Conservation (phyloP, 2,329 filamentous ascomycete species). For the Fusarium devonianum region DNA sequence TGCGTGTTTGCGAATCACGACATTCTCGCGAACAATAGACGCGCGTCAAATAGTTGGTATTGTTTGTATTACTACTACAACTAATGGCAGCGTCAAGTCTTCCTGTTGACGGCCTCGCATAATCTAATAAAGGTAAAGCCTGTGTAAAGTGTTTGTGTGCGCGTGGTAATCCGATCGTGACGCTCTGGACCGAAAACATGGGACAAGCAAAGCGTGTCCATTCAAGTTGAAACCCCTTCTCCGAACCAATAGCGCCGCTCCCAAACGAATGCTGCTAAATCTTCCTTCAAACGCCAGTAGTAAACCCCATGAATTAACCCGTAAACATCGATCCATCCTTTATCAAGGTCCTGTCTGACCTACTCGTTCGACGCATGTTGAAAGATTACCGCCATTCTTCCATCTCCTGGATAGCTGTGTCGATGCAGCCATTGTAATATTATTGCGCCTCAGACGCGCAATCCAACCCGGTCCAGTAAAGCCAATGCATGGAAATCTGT, state of each 20-base stretch:
- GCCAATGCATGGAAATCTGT: conserved; percentile 25
- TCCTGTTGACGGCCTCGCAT: conserved; percentile 30
- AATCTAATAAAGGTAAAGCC: conserved; percentile 34
- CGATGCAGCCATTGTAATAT: background rate
- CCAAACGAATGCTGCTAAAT: conserved; percentile 27
- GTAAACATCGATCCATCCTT: conserved; percentile 8
- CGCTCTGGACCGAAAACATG: conserved; percentile 30
- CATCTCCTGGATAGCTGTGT: conserved; percentile 7
- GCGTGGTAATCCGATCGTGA: conserved; percentile 33
- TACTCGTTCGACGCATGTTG: conserved; percentile 21
- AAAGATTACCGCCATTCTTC: conserved; percentile 8
- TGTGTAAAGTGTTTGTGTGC: conserved; percentile 19
- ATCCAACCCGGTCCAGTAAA: conserved; percentile 11
- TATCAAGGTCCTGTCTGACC: conserved; percentile 16
- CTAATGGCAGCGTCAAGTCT: conserved; percentile 33
- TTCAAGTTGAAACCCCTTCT: conserved; percentile 18
- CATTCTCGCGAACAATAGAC: background rate
- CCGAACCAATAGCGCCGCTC: conserved; percentile 29
- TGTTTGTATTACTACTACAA: conserved; percentile 43
- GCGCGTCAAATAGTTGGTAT: conserved; percentile 22
- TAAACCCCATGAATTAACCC: conserved; percentile 8
- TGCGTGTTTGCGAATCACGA: background rate
- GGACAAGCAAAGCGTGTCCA: conserved; percentile 16
- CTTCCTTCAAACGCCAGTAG: conserved; percentile 28
- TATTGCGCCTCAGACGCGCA: conserved; percentile 4